Evolutionary conservation across 331 rosid genomes (phyloP).

Genomic region (Spiraea crenata): DNA sequence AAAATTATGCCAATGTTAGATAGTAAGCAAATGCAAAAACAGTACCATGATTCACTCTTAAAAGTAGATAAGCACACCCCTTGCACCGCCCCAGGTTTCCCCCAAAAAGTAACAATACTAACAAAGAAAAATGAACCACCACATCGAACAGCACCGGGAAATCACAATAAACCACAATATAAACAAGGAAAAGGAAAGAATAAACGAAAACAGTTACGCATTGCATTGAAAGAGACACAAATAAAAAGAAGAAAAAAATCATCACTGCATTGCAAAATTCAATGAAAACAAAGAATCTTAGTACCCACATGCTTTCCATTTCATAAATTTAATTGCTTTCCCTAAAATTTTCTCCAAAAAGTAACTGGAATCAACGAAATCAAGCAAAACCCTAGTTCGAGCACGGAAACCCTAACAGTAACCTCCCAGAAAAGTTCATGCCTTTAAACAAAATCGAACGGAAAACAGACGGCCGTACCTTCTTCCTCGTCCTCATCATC

Average conservation of each 20-base stretch:
- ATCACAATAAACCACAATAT: not conserved
- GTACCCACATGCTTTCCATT: not conserved
- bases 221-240: not conserved
- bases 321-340: not conserved
- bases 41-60: not conserved
- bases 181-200: not conserved
- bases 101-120: not conserved
- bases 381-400: not conserved
- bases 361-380: not conserved
- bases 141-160: not conserved
- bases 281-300: not conserved
- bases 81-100: too few relatives aligned
- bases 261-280: not conserved
- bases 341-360: not conserved
- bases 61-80: not conserved
- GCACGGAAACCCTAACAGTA: slow-evolving; percentile 16
- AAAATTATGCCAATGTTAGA: not conserved
- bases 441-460: not conserved
- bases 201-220: not conserved
- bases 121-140: not conserved
- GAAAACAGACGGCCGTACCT: slow-evolving; percentile 45
- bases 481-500: slow-evolving; percentile 90
- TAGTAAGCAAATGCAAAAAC: not conserved
- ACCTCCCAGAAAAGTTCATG: not conserved
- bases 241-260: not conserved